Evolutionary conservation across 1,139 yeast species (phyloP).

Genomic region (Groenewaldozyma sp.): DNA sequence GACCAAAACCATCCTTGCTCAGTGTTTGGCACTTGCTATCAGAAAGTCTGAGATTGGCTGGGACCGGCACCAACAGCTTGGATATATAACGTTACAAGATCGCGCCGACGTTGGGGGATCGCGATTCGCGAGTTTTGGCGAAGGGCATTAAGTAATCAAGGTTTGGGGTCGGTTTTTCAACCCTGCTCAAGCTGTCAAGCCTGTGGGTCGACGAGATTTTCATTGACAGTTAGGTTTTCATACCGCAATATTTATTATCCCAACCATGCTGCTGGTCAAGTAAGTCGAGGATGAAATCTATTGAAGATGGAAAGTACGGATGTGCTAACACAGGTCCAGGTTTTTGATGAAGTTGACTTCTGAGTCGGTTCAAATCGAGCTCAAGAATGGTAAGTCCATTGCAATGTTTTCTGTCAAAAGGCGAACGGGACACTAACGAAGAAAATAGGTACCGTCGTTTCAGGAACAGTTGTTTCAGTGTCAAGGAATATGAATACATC

Average conservation of each 20-base stretch:
- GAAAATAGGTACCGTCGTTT: constrained; percentile 40
- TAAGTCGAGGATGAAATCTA: constrained; percentile 10
- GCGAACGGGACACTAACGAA: no score
- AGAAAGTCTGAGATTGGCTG: no score
- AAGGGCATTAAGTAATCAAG: no score
- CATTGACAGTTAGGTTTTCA: neutral
- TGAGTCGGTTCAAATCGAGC: constrained; percentile 85
- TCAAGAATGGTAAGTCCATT: constrained; percentile 60
- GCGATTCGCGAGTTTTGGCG: no score
- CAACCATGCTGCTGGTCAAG: constrained; percentile 41
- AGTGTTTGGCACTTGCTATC: no score
- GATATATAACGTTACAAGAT: no score
- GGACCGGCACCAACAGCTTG: no score
- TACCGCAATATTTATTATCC: neutral
- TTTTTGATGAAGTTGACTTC: constrained; percentile 81
- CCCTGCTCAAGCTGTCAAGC: no score
- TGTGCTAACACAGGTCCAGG: constrained; percentile 24
- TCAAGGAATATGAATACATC: constrained; percentile 91
- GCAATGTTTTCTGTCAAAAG: neutral
- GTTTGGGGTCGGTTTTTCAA: no score
- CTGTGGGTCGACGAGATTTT: no score
- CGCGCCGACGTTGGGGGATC: no score
- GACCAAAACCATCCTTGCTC: constrained; percentile 23
- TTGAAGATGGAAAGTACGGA: no score
- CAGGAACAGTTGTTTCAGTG: constrained; percentile 69